Percentiles rank a stretch among this genome's conserved stretches.
Evolutionary conservation across 306 rosid species (phyloP).

Genomic region (Casuarina glauca): DNA sequence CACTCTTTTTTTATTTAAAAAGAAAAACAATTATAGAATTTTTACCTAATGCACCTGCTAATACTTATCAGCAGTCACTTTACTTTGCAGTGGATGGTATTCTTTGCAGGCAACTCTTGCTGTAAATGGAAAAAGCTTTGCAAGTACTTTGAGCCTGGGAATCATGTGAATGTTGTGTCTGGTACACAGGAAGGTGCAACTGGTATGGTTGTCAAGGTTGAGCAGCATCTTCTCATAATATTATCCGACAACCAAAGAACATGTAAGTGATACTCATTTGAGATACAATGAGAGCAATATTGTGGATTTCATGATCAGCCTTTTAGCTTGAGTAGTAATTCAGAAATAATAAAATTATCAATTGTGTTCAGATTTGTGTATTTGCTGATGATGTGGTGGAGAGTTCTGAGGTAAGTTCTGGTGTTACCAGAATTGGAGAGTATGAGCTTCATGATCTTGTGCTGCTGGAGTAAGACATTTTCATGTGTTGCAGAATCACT

Average conservation of each 20-base stretch:
- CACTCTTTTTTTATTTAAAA: constrained; percentile 6
- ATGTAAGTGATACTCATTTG: constrained; percentile 55
- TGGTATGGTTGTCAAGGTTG: constrained; percentile 99
- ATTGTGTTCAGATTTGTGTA: constrained; percentile 71
- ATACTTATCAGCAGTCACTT: constrained; percentile 24
- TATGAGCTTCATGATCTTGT: constrained; percentile 99
- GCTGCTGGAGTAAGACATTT: constrained; percentile 70
- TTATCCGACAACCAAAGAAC: constrained; percentile 96
- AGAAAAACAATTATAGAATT: background rate
- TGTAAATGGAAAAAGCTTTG: constrained; percentile 84
- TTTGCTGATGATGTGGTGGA: constrained; percentile 99
- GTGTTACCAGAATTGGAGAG: constrained; percentile 89
- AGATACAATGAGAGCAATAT: constrained; percentile 3
- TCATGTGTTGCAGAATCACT: constrained; percentile 8
- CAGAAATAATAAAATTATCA: constrained; percentile 24
- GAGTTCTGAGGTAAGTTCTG: constrained; percentile 96
- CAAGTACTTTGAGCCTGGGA: constrained; percentile 96
- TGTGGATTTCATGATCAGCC: constrained; percentile 1
- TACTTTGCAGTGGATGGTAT: constrained; percentile 4
- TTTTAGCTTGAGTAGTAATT: constrained; percentile 13
- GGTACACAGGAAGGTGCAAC: constrained; percentile 98
- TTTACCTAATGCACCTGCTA: constrained; percentile 1
- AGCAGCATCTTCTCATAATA: constrained; percentile 88
- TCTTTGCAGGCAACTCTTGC: constrained; percentile 72
- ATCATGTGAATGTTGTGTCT: constrained; percentile 94